phyloP scores from a whole-genome alignment of 2,329 filamentous ascomycete genomes.

The Didymella glomerata region DNA sequence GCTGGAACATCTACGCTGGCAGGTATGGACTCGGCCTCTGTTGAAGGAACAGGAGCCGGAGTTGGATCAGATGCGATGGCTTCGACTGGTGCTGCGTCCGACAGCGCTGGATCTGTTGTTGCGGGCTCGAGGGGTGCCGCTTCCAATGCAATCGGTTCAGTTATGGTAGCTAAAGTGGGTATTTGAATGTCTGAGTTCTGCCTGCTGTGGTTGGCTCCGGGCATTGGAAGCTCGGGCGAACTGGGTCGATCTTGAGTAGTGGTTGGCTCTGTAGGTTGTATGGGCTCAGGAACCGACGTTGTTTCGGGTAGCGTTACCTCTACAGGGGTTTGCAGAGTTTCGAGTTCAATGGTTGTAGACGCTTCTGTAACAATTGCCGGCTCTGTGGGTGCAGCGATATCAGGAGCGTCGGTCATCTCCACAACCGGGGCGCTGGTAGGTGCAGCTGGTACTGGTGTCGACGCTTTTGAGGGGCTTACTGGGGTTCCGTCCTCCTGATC shows the following conservation, averaged over 20 bases:
- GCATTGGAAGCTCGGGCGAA: conserved; percentile 55
- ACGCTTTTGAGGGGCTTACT: conserved; percentile 41
- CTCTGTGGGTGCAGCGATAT: conserved; percentile 16
- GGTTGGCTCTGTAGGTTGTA: background rate
- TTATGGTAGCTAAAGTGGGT: conserved; percentile 28
- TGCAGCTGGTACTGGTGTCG: conserved; percentile 28
- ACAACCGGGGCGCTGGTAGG: conserved; percentile 23
- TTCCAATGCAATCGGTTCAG: conserved; percentile 9
- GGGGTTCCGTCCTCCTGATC: conserved; percentile 60
- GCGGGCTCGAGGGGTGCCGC: background rate
- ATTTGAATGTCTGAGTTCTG: conserved; percentile 47
- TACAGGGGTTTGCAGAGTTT: conserved; percentile 15
- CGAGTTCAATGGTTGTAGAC: conserved; percentile 14
- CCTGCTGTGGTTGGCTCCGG: conserved; percentile 47
- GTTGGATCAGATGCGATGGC: conserved; percentile 12
- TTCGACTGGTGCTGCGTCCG: background rate
- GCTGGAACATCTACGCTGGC: conserved; percentile 8
- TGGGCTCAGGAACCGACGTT: conserved; percentile 14
- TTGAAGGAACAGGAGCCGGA: conserved; percentile 11
- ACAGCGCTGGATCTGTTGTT: background rate
- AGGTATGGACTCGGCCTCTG: conserved; percentile 8
- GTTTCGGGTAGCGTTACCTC: conserved; percentile 11
- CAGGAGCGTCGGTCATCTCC: conserved; percentile 24
- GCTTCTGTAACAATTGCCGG: conserved; percentile 11
- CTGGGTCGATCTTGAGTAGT: conserved; percentile 48